phyloP scores from a whole-genome alignment of 768 basidiomycete genomes.

The Neoboletus magnificus region DNA sequence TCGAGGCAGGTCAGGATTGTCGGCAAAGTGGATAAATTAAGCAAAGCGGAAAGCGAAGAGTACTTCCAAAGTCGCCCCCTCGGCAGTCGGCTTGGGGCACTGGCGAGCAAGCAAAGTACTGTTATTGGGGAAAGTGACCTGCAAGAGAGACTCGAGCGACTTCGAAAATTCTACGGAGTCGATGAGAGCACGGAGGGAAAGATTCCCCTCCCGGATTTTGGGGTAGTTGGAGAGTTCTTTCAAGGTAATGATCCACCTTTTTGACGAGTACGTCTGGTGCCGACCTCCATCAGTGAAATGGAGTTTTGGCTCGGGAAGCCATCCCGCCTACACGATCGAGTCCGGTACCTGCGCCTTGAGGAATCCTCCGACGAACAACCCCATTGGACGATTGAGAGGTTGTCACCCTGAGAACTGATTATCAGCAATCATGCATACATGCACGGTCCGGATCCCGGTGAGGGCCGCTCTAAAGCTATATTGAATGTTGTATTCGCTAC shows the following conservation, averaged over 20 bases:
- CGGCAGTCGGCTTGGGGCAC: constrained; percentile 85
- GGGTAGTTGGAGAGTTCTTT: constrained; percentile 97
- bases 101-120: constrained; percentile 88
- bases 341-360: constrained; percentile 64
- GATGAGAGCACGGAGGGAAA: constrained; percentile 38
- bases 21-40: constrained; percentile 80
- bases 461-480: background rate
- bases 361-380: constrained; percentile 46
- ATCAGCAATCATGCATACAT: background rate
- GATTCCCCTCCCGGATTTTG: constrained; percentile 83
- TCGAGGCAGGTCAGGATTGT: constrained; percentile 78
- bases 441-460: background rate
- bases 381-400: constrained; percentile 74
- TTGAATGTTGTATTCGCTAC: background rate
- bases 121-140: constrained; percentile 75
- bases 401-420: constrained; percentile 56
- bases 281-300: constrained; percentile 62
- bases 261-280: background rate
- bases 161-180: constrained; percentile 56
- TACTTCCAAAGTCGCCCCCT: constrained; percentile 84
- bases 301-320: constrained; percentile 98
- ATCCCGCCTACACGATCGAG: constrained; percentile 89
- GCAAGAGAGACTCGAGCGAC: constrained; percentile 51
- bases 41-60: constrained; percentile 65
- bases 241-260: constrained; percentile 49